A percentile compares a stretch with the other conserved stretches of the same genome.
phyloP scores from a whole-genome alignment of 768 basidiomycete genomes.

The Dentipellis sp. region DNA sequence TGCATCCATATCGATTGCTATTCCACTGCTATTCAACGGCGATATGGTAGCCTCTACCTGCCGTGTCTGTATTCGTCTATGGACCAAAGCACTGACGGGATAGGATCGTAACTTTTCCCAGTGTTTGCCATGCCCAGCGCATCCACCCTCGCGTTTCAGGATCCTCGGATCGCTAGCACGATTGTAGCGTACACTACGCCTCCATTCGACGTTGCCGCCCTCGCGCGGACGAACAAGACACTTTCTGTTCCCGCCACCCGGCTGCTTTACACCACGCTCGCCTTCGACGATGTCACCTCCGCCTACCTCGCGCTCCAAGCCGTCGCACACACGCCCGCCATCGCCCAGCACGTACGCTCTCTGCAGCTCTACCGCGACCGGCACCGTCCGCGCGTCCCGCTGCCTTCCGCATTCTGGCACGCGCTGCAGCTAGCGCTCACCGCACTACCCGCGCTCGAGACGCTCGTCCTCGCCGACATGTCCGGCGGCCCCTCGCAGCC shows the following conservation, averaged over 20 bases:
- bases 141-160: slow-evolving; percentile 15
- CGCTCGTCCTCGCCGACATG: slow-evolving; percentile 33
- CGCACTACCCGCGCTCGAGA: slow-evolving; percentile 34
- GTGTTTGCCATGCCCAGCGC: background rate
- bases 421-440: slow-evolving; percentile 33
- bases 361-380: slow-evolving; percentile 28
- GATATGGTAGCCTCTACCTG: too few species aligned
- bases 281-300: slow-evolving; percentile 27
- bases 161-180: slow-evolving; percentile 33
- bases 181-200: slow-evolving; percentile 28
- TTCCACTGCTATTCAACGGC: too few species aligned
- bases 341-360: slow-evolving; percentile 32
- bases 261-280: slow-evolving; percentile 33
- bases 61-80: too few species aligned
- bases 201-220: slow-evolving; percentile 29
- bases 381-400: slow-evolving; percentile 16
- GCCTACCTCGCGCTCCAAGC: slow-evolving; percentile 30
- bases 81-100: too few species aligned
- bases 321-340: slow-evolving; percentile 23
- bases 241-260: slow-evolving; percentile 40
- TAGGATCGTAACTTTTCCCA: background rate
- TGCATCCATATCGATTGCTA: too few species aligned
- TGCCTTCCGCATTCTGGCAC: slow-evolving; percentile 33
- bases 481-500: slow-evolving; percentile 14
- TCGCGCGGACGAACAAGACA: slow-evolving; percentile 36